Base-by-base conservation (phyloP, 2,329 filamentous ascomycete genomes). In the Chaetomium globosum region DNA sequence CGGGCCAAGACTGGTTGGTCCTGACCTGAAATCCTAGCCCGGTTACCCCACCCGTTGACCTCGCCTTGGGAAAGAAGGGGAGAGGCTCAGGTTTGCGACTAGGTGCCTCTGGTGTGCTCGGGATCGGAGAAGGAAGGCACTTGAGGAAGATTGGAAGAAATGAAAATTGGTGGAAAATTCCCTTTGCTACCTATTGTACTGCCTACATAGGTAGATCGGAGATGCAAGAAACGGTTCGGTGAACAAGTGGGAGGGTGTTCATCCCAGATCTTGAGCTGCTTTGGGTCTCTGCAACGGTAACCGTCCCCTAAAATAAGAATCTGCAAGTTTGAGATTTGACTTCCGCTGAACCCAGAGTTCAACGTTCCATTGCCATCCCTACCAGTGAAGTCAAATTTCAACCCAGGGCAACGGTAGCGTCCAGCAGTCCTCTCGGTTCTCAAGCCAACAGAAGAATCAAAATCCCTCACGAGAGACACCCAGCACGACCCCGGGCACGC, bases 311-410 rank as follows among this genome's bases (percentile, higher is more conserved):
- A 57, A 57, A 46, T 46, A 28, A 56, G 33, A 13, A 56, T 56
- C 56, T 59, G 55, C 55, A 48, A 23, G 13, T n/a, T 57, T 57
- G 36, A 57, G 55, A 46, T 57, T 57, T 43, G 36, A 46, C 51
- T 53, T 53, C 51, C 12, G 51, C 28, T 10, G 51, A 16, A 16
- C 51, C 51, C 49, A 16, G 16, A 53, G 16, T 28, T 48, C 55
- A 49, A 36, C 23, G 36, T 48, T 48, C 19, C 56, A 46, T 58
- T 49, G 9, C 30, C 39, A 16, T 43, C 39, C 39, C n/a, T 43
- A 16, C 39, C 39, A 43, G 39, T 43, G 39, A 43, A 43, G 39
- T n/a, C 30, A 10, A 21, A 46, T 39, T n/a, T 46, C 57, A n/a
- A 39, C 31, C 58, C 23, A 43, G 46, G 13, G 10, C 31, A 33